phyloP scores from a whole-genome alignment of 345 rosid species.

The Eucalyptus pauciflora region DNA sequence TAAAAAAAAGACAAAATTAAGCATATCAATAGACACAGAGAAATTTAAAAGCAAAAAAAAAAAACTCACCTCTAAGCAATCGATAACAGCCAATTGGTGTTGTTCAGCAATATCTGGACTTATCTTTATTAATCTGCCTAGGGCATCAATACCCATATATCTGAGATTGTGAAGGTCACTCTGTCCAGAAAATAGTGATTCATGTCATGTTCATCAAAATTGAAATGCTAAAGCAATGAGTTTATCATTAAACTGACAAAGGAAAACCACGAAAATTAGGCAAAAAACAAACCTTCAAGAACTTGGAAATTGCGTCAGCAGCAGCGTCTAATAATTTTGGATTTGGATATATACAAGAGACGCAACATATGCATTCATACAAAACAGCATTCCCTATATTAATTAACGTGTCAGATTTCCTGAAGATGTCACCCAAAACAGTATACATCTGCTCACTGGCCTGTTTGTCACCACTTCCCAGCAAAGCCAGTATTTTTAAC shows the following conservation, averaged over 20 bases:
- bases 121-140: conserved; percentile 81
- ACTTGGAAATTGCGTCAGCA: conserved; percentile 74
- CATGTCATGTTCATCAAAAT: neutral
- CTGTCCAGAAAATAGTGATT: conserved; percentile 28
- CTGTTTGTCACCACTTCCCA: conserved; percentile 95
- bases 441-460: conserved; percentile 93
- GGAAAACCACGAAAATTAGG: neutral
- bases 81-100: conserved; percentile 96
- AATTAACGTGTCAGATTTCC: conserved; percentile 74
- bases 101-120: conserved; percentile 95
- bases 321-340: conserved; percentile 84
- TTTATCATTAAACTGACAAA: neutral
- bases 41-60: neutral
- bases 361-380: conserved; percentile 88
- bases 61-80: conserved; percentile 89
- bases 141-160: conserved; percentile 96
- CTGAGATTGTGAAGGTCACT: conserved; percentile 93
- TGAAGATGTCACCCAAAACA: conserved; percentile 82
- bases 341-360: conserved; percentile 75
- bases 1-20: neutral
- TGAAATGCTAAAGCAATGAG: neutral
- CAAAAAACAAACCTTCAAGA: conserved; percentile 61
- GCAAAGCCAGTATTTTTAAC: conserved; percentile 82
- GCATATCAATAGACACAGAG: neutral
- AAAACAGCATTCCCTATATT: conserved; percentile 94